phyloP scores from a whole-genome alignment of 228 moss, liverwort and hornwort species.

The Sphagnum fallax region DNA sequence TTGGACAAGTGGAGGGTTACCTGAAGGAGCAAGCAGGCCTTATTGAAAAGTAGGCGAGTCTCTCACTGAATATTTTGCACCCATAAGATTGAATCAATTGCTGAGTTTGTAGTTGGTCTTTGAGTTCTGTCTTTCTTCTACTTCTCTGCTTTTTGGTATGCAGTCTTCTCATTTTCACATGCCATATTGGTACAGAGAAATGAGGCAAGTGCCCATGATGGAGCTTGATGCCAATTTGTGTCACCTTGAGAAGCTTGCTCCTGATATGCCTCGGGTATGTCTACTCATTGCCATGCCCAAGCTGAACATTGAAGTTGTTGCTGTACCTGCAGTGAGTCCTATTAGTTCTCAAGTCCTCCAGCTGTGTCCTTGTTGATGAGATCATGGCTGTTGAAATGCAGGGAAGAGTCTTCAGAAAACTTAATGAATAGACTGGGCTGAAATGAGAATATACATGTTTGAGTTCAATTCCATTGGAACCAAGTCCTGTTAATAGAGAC shows the following conservation, averaged over 20 bases:
- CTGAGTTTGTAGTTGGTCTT: constrained; percentile 15
- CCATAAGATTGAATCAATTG: constrained; percentile 9
- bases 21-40: constrained; percentile 77
- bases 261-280: constrained; percentile 42
- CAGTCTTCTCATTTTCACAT: not conserved
- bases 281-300: not conserved
- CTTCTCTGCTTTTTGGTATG: constrained; percentile 8
- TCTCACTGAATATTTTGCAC: not conserved
- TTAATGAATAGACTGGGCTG: no score
- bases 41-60: constrained; percentile 49
- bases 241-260: constrained; percentile 58
- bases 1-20: constrained; percentile 77
- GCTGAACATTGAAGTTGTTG: not conserved
- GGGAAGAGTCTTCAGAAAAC: no score
- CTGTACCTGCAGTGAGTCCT: no score
- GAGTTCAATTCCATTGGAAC: no score
- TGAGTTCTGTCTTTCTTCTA: constrained; percentile 10
- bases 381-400: no score
- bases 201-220: constrained; percentile 24
- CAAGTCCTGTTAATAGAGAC: no score
- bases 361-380: no score
- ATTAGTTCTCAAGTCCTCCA: no score
- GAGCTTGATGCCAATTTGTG: constrained; percentile 37
- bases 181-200: constrained; percentile 12
- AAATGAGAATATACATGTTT: no score